Percentiles rank a stretch among this genome's conserved stretches.
These are phyloP conservation scores for Flaveria sonorensis DNA, from an alignment of 129 eudicot species.

Conservation along the genomic window DNA sequence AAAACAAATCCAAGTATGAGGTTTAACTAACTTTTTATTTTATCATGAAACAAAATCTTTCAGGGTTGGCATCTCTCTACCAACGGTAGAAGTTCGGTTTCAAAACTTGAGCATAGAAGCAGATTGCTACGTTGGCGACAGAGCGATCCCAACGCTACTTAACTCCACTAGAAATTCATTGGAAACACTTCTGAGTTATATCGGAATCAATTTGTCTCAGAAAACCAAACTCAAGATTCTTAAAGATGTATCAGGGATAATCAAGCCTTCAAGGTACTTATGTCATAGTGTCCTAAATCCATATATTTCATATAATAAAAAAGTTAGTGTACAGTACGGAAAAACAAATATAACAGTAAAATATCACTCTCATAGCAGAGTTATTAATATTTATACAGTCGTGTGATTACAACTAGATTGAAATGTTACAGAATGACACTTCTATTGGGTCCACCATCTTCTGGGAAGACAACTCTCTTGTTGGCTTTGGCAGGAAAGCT, in stretches of 20 bases:
- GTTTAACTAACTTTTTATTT: background rate
- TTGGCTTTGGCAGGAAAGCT: conserved; percentile 51
- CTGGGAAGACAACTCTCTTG: conserved; percentile 65
- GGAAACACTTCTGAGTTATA: conserved; percentile 23
- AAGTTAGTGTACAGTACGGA: too few species aligned
- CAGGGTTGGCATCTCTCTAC: conserved; percentile 72
- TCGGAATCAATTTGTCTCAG: conserved; percentile 42
- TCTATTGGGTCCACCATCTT: conserved; percentile 63
- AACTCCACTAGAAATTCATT: conserved; percentile 21
- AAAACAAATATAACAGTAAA: too few species aligned
- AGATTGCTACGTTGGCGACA: conserved; percentile 49
- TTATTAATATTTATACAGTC: background rate
- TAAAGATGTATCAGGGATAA: conserved; percentile 47
- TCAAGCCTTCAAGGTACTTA: conserved; percentile 55
- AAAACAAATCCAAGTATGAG: too few species aligned
- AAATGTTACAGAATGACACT: conserved; percentile 50
- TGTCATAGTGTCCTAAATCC: background rate
- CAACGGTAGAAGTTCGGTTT: conserved; percentile 70
- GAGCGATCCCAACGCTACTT: conserved; percentile 58
- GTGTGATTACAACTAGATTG: background rate
- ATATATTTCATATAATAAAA: background rate
- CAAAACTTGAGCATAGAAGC: conserved; percentile 60
- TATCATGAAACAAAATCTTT: background rate
- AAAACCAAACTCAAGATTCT: conserved; percentile 44
- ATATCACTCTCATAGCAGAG: background rate